Evolutionary conservation across 768 basidiomycete species (phyloP), one percentile per base, ranked within the genome.

Genomic region (Pholiota molesta): DNA sequence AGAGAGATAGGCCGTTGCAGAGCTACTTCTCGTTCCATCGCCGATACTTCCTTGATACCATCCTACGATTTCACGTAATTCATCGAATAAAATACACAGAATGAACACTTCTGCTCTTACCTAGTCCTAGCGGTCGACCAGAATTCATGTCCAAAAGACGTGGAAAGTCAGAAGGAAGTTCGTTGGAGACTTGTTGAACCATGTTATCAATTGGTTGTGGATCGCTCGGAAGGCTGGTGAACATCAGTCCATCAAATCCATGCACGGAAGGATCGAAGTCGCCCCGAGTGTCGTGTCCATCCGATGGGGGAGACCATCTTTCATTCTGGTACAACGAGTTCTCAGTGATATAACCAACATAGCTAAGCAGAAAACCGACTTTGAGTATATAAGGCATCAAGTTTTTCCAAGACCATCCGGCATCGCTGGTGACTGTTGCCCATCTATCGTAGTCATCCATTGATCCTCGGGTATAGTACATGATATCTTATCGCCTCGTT

Each of bases 81-180:
- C 33, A 28, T 35, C n/a, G 31, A 54, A 26, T 26, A 26, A 4
- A n/a, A 26, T 26, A 4, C 2, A 4, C 26, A 26, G 26, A 26
- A 26, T 26, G 26, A 26, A 26, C 26, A 26, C 26, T 26, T 26
- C 26, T 26, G 4, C 13, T 35, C 62, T 55, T 35, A 80, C 81
- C 76, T 40, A 81, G 54, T 4, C 83, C 83, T 7, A 81, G 57
- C 0, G 75, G 74, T 10, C 66, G 69, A 14, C 83, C 82, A 26
- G 75, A 74, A 62, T 82, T 81, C 59, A 72, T 71, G 65, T 83
- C 83, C 14, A 69, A 62, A 71, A 81, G 2, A 77, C 72, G 60
- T 78, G 83, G 47, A 31, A 65, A 65, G 1, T 77, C 74, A 9
- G 71, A 66, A 0, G 68, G 60, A 7, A 80, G 68, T 53, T 81